Percentiles rank a stretch among this genome's conserved stretches.
Conservation (phyloP, 2,329 filamentous ascomycete species). For the Aspergillus candidus region DNA sequence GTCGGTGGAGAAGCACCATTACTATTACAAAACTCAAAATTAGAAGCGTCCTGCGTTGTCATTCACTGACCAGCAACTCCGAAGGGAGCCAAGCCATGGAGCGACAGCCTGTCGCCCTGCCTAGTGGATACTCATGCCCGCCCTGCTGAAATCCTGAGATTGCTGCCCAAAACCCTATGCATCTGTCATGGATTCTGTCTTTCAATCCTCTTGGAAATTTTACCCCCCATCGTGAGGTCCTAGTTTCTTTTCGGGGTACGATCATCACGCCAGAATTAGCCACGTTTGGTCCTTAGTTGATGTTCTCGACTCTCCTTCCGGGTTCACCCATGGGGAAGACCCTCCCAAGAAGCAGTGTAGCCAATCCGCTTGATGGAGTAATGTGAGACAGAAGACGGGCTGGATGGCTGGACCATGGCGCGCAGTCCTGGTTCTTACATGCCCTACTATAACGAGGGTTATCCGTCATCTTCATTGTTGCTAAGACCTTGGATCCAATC, state of each 20-base stretch:
- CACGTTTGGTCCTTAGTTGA: constrained; percentile 11
- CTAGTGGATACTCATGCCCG: constrained; percentile 13
- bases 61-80: constrained; percentile 6
- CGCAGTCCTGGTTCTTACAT: constrained; percentile 10
- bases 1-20: not conserved
- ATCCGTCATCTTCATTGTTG: constrained; percentile 8
- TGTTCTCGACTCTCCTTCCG: constrained; percentile 9
- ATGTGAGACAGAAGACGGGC: constrained; percentile 5
- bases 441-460: constrained; percentile 7
- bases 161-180: constrained; percentile 21
- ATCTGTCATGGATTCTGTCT: constrained; percentile 9
- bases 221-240: constrained; percentile 7
- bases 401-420: constrained; percentile 9
- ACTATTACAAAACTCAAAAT: constrained; percentile 1
- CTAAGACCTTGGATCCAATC: no score
- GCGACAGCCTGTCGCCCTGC: constrained; percentile 9
- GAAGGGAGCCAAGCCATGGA: constrained; percentile 9
- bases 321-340: constrained; percentile 12
- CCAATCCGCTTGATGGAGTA: constrained; percentile 1
- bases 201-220: constrained; percentile 4
- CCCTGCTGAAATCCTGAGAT: constrained; percentile 15
- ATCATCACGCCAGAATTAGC: constrained; percentile 14
- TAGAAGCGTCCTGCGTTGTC: not conserved
- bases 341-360: constrained; percentile 1
- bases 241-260: constrained; percentile 13